Percentiles rank a stretch among this genome's conserved stretches.
Conservation (phyloP, 1,284 basidiomycete species). For the Pulveroboletus sp. region DNA sequence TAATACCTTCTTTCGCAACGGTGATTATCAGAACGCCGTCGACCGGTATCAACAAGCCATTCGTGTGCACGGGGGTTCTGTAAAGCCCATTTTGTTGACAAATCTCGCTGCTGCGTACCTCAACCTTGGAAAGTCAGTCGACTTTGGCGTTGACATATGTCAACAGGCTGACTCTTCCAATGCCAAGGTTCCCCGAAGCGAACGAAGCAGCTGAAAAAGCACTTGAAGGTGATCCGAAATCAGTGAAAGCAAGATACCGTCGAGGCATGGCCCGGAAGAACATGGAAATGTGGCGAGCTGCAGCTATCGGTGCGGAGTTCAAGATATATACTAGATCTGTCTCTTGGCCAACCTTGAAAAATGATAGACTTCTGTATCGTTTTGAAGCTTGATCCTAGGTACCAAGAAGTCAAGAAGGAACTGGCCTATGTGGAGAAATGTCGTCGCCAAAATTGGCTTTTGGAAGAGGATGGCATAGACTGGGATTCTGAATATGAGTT, state of each 20-base stretch:
- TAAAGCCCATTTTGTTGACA: constrained; percentile 10
- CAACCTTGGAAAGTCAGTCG: constrained; percentile 12
- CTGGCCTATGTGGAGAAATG: constrained; percentile 9
- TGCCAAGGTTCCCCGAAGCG: constrained; percentile 8
- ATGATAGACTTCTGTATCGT: constrained; percentile 8
- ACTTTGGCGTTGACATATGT: not conserved
- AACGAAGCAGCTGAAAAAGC: constrained; percentile 10
- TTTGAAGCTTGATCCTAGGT: constrained; percentile 1
- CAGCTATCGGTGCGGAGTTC: constrained; percentile 2
- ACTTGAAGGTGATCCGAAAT: constrained; percentile 17
- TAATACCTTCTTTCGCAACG: constrained; percentile 4
- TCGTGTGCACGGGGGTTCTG: constrained; percentile 2
- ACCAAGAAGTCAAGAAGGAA: constrained; percentile 5
- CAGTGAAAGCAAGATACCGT: constrained; percentile 17
- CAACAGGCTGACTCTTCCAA: not conserved
- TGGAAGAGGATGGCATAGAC: not conserved
- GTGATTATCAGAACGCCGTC: constrained; percentile 5
- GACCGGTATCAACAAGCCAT: constrained; percentile 11
- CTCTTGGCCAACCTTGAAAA: not conserved
- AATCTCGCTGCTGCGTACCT: constrained; percentile 13
- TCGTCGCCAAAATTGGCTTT: not conserved
- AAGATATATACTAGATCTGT: too few relatives aligned
- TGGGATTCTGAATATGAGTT: constrained; percentile 36
- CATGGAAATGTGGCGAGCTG: constrained; percentile 10
- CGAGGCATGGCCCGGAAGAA: constrained; percentile 16